A percentile compares a stretch with the other conserved stretches of the same genome.
Conservation (phyloP, 2,329 filamentous ascomycete species). For the Uncinocarpus reesii region DNA sequence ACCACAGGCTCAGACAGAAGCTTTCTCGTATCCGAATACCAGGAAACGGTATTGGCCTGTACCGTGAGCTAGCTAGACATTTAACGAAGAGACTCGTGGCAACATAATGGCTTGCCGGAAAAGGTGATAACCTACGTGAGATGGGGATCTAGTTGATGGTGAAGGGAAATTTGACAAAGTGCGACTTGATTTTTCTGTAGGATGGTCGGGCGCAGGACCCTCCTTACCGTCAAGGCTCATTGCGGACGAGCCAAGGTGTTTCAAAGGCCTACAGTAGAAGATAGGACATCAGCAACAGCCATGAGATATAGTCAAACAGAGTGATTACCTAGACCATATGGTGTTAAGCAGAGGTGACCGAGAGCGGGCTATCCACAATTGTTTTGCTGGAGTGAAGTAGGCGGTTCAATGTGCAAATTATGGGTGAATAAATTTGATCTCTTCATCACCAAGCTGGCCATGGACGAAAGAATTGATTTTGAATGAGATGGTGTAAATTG, state of each 20-base stretch:
- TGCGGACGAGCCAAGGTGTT: constrained; percentile 6
- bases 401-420: neutral
- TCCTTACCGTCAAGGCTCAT: constrained; percentile 15
- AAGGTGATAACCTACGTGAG: neutral
- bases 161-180: constrained; percentile 5
- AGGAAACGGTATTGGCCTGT: neutral
- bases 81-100: neutral
- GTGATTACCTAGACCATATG: constrained; percentile 5
- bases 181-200: neutral
- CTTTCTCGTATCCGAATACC: constrained; percentile 20
- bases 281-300: neutral
- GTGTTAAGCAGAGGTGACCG: neutral
- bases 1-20: constrained; percentile 65
- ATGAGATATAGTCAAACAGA: neutral
- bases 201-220: constrained; percentile 5
- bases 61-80: neutral
- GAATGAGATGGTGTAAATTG: constrained; percentile 3
- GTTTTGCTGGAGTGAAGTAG: neutral
- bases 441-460: constrained; percentile 9
- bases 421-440: neutral
- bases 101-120: neutral
- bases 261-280: neutral
- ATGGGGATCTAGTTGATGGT: neutral
- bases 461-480: constrained; percentile 1
- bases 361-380: neutral